Evolutionary conservation across 257 asterid species (phyloP), one percentile per base, ranked within the genome.

Genomic region (Capsicum chinense): DNA sequence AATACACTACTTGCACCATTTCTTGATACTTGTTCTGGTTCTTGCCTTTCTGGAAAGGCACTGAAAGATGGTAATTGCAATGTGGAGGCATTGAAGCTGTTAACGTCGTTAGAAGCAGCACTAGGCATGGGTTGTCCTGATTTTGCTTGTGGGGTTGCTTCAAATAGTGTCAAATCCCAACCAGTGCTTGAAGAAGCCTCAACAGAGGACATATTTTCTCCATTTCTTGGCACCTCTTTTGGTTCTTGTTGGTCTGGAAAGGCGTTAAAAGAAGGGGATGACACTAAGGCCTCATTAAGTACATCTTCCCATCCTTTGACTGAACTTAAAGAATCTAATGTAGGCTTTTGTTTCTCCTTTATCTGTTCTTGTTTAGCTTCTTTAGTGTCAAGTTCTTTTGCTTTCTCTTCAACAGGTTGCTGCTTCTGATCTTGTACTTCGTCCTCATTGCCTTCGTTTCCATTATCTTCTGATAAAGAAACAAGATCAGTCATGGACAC

Each of bases 301-400:
- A 88, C 88, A 21, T 74, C 79, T 63, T 93, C 97, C 97, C 96
- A 91, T 50, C 87, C 88, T 79, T 78, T 87, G 10, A 84, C 68
- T 15, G 83, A 79, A 59, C 37, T 42, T 4, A 86, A 5, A 7
- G 87, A 5, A 7, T 87, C 8, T 8, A 83, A 86, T 47, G 58
- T 9, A 2, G 60, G 5, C 19, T 63, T 87, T 15, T 47, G 83
- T 50, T 54, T 84, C 26, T 81, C 86, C 15, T 63, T 79, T 44
- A 19, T 16, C 42, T 83, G 86, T 15, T 86, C 86, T 5, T 81
- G 87, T 74, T 74, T 74, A 50, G 47, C 47, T 74, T 74, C 81
- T 21, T 76, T 3, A 1, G 8, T n/a, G 42, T 48, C 48, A 5
- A 12, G 12, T 48, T 47, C 42, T 74, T 3, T 74, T 3, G 15